phyloP scores from a whole-genome alignment of 768 basidiomycete genomes.

The Leccinum longicurvipes region DNA sequence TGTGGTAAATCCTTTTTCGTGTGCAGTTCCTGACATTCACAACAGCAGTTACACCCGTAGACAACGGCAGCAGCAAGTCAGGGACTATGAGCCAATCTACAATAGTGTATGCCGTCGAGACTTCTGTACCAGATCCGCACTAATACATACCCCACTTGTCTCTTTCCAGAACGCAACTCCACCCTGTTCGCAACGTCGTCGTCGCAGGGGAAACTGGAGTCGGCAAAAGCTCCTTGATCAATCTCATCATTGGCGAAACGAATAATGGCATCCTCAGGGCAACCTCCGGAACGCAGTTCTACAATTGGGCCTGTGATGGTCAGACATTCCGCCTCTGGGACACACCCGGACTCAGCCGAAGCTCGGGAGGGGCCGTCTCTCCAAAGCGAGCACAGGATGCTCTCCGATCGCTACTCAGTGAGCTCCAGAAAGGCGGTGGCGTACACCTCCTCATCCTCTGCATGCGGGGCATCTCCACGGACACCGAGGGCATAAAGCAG shows the following conservation, averaged over 20 bases:
- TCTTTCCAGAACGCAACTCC: slow-evolving; percentile 3
- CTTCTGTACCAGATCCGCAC: not conserved
- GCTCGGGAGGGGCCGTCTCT: slow-evolving; percentile 5
- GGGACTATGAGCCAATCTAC: slow-evolving; percentile 5
- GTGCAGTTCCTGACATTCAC: not conserved
- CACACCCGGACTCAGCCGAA: slow-evolving; percentile 19
- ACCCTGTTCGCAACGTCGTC: slow-evolving; percentile 26
- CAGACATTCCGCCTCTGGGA: slow-evolving; percentile 28
- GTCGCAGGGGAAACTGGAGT: slow-evolving; percentile 29
- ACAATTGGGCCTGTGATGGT: slow-evolving; percentile 16
- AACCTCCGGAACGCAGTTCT: slow-evolving; percentile 14
- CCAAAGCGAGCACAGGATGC: slow-evolving; percentile 13
- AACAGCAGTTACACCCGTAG: not conserved
- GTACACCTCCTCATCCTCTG: too few relatives aligned
- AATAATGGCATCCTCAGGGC: not conserved
- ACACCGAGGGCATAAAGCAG: too few relatives aligned
- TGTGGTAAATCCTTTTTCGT: not conserved
- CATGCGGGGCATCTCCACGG: too few relatives aligned
- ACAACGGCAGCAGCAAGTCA: not conserved
- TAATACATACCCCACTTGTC: slow-evolving; percentile 2
- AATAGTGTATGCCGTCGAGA: not conserved
- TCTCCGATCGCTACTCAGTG: slow-evolving; percentile 13
- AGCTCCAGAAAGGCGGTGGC: too few relatives aligned
- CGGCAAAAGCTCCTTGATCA: slow-evolving; percentile 32
- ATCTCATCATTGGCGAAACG: slow-evolving; percentile 21